Base-by-base conservation (phyloP, 1,284 basidiomycete genomes). In the Boletellus deceptivus region DNA sequence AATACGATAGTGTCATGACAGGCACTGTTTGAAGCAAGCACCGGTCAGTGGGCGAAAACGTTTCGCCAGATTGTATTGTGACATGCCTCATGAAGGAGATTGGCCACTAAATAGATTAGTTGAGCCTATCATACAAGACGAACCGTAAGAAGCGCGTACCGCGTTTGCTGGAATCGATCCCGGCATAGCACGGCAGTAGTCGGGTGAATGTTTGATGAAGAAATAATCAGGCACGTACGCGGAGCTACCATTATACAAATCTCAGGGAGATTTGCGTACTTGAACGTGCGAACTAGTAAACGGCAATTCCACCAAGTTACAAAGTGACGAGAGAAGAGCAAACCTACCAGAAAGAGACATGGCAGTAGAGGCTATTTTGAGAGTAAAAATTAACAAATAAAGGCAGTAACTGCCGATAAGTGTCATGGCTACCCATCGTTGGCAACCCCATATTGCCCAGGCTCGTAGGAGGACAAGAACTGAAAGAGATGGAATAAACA, bases 151-250 rank as follows among this genome's bases (percentile, higher is more conserved):
- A 29, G 13, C 29, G 11, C 29, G 29, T 9, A 29, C 29, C 9
- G 29, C 1, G 29, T 29, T 29, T 29, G 29, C 29, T 29, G 11
- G 13, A 29, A 13, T 29, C 10, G 13, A 13, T 29, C 11, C 29
- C 9, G 11, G 13, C 8, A 9, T 13, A 29, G 29, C 29, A 29
- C 29, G 10, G 29, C 29, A 29, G 11, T 13, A 8, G 9, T 29
- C 2, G 3, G 29, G 94, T 63, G 96, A 96, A 73, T 82, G 96
- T 38, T 82, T 78, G 2, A 29, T 13, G 29, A 29, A 11, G 10
- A 29, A 10, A 3, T 29, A 8, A 9, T 29, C 0, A 17, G 16
- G n/a, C 7, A 35, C 34, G 34, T 35, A 35, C 34, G n/a, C 6
- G 34, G 34, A 6, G 16, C 5, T 6, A 35, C 34, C 16, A n/a